Base-by-base conservation (phyloP, 2,329 filamentous ascomycete species). In the Botrytis cinerea region DNA sequence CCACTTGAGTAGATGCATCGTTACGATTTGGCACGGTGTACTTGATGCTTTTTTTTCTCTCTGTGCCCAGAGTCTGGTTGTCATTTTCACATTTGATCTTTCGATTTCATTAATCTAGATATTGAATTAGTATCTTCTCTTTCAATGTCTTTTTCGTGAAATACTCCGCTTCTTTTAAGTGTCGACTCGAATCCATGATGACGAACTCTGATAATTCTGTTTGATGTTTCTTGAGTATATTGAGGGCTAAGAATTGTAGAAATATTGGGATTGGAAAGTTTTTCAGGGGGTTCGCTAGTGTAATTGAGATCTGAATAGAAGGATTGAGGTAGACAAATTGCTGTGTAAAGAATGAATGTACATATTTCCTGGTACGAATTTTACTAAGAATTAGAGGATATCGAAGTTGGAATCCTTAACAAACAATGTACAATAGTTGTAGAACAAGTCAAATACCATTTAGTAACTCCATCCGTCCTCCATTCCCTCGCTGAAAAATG, bases 321-420 rank as follows among this genome's bases (percentile, higher is more conserved):
- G 25, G 48, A 48, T n/a, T 51, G 25, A 10, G 46, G 25, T 6
- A 51, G 10, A 25, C 10, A 51, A 51, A 12, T 25, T 51, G 6
- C 4, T 14, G 22, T 51, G 10, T n/a, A 4, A n/a, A 16, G 48
- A n/a, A 51, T 51, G 48, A 1, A 51, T 16, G 0, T 51, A 51
- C 25, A n/a, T 10, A 51, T 12, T 16, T 51, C 25, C 12, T 51
- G 7, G 48, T 12, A n/a, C 7, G 38, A 38, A 38, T 38, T 38
- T 22, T n/a, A 51, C 10, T 2, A n/a, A 51, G 25, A 7, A 51
- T 1, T 4, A 51, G 22, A n/a, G n/a, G 10, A 51, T 51, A 0
- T 51, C 25, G 12, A n/a, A 10, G 6, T 51, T n/a, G 7, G 0
- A 4, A 16, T 5, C 2, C 5, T 25, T 2, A 7, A n/a, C 5